Base-by-base conservation (phyloP, 1,284 basidiomycete species). In the Polyporus tsugae region DNA sequence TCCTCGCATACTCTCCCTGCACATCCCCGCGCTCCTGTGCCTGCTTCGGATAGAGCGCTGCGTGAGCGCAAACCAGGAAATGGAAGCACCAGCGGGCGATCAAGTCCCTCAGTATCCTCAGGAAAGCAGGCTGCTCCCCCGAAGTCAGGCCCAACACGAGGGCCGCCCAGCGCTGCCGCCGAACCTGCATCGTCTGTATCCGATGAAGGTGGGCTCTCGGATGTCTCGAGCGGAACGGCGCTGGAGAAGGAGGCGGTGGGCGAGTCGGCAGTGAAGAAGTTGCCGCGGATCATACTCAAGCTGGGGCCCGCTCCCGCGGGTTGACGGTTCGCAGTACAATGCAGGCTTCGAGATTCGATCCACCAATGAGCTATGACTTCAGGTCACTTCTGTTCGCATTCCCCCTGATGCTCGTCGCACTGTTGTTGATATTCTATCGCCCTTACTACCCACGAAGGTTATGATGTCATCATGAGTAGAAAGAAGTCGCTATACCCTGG, bases 31-130 rank as follows among this genome's bases (percentile, higher is more conserved):
- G 70, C 74, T 11, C 73, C 76, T 13, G 69, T 80, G 1, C 78
- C 84, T 1, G 78, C 83, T 2, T 81, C 83, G 13, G 82, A 85
- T 7, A 86, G 84, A 82, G 86, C 83, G 0, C 80, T 93, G 25
- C 85, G 91, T 7, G 88, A 90, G 63, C 82, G 89, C 33, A 86
- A 84, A 70, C 85, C 83, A 11, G 78, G 76, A 11, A 76, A 64
- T 36, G 63, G 64, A 11, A 68, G 72, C 44, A 65, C 41, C 63
- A 41, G 39, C 13, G 39, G 58, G n/a, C 22, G 73, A 22, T 46
- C 72, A 22, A 73, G 70, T 19, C 70, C 63, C 5, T 62, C 65
- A 7, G 64, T 73, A 59, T 72, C 71, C 0, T 65, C 70, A 4
- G 65, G 68, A n/a, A 68, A 66, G 49, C 64, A 57, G 29, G 42